phyloP scores from a whole-genome alignment of 768 basidiomycete genomes.

The Hypholoma fasciculare region DNA sequence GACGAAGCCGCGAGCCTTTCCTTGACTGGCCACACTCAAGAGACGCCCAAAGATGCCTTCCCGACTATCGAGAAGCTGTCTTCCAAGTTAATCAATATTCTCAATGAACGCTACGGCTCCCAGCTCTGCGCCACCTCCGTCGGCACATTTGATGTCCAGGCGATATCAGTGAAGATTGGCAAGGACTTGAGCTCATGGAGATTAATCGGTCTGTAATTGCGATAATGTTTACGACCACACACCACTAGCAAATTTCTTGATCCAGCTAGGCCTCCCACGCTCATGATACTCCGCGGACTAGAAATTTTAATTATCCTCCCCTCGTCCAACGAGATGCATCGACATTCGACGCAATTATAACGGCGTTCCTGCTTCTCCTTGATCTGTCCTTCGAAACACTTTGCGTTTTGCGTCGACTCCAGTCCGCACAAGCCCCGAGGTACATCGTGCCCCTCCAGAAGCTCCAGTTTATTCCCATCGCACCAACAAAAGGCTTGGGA shows the following conservation, averaged over 20 bases:
- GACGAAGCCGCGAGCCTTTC: constrained; percentile 8
- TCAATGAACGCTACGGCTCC: constrained; percentile 51
- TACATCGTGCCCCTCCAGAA: background rate
- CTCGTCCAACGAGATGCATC: constrained; percentile 3
- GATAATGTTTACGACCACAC: background rate
- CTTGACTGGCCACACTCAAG: constrained; percentile 12
- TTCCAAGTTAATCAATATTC: constrained; percentile 37
- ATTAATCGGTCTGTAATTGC: constrained; percentile 26
- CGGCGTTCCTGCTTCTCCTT: constrained; percentile 11
- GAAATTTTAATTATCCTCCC: constrained; percentile 8
- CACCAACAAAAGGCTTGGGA: constrained; percentile 2
- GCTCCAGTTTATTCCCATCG: constrained; percentile 6
- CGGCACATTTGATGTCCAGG: constrained; percentile 52
- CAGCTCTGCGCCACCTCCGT: constrained; percentile 41
- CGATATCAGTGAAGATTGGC: constrained; percentile 68
- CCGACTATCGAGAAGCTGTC: constrained; percentile 56
- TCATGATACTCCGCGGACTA: constrained; percentile 10
- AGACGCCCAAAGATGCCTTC: constrained; percentile 28
- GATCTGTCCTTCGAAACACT: constrained; percentile 8
- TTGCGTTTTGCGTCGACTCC: constrained; percentile 3
- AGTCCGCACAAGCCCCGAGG: constrained; percentile 17
- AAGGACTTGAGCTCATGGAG: constrained; percentile 59
- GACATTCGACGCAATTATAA: constrained; percentile 9
- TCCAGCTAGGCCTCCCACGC: background rate
- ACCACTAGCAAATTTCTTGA: background rate